These are phyloP conservation scores for Saccharomyces kudriavzevii DNA, from an alignment of 805 yeast genomes.

Conservation along the genomic window DNA sequence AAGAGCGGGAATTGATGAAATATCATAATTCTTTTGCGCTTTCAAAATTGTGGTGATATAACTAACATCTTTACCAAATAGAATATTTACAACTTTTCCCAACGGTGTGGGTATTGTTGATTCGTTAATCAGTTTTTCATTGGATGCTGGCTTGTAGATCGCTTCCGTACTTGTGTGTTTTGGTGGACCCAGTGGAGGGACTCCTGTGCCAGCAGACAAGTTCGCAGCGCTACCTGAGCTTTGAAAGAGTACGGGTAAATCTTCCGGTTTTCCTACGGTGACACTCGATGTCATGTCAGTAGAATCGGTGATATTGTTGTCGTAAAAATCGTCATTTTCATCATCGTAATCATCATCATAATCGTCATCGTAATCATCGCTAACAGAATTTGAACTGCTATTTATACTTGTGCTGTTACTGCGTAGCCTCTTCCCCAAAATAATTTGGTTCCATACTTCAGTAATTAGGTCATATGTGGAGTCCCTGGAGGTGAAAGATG, in stretches of 20 bases:
- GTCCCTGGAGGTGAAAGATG: conserved; percentile 58
- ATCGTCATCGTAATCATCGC: conserved; percentile 29
- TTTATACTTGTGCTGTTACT: conserved; percentile 5
- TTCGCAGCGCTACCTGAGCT: background rate
- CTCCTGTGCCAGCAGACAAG: background rate
- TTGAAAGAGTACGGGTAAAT: conserved; percentile 10
- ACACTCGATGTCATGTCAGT: conserved; percentile 28
- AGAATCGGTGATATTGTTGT: conserved; percentile 2
- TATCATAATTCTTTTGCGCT: conserved; percentile 56
- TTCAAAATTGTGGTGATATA: conserved; percentile 39
- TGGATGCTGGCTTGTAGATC: conserved; percentile 36
- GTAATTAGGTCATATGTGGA: conserved; percentile 41
- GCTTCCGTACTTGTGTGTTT: conserved; percentile 43
- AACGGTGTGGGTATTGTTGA: conserved; percentile 53
- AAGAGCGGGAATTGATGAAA: conserved; percentile 40
- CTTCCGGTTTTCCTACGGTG: conserved; percentile 23
- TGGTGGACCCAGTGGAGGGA: conserved; percentile 31
- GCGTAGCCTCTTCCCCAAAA: conserved; percentile 20
- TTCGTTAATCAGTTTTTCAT: conserved; percentile 50
- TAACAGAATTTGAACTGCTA: conserved; percentile 8
- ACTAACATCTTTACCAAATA: conserved; percentile 54
- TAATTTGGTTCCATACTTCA: conserved; percentile 50
- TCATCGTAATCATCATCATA: conserved; percentile 19
- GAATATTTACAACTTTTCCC: conserved; percentile 48
- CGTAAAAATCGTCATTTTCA: conserved; percentile 9